Conservation (phyloP, 1,284 basidiomycete species). For the Boletus semigastroideus region DNA sequence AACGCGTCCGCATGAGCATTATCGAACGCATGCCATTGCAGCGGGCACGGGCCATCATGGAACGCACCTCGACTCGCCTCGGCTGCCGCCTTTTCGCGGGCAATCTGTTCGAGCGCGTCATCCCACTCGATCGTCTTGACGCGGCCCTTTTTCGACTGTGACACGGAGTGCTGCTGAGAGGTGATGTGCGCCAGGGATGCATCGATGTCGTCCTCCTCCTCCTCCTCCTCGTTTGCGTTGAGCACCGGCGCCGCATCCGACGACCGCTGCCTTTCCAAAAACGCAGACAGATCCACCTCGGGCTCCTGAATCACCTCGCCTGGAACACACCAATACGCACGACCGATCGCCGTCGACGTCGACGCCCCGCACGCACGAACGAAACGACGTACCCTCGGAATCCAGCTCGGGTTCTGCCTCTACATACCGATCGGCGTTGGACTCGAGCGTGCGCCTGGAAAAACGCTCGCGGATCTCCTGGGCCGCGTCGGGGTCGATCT, state of each 20-base stretch:
- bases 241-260: conserved; percentile 31
- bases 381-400: conserved; percentile 52
- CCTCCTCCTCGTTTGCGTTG: conserved; percentile 18
- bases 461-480: conserved; percentile 52
- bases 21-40: not conserved
- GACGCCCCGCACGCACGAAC: too few species aligned
- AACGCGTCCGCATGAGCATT: not conserved
- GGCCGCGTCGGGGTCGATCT: conserved; percentile 47
- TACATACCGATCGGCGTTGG: conserved; percentile 69
- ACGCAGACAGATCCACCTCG: conserved; percentile 67
- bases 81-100: conserved; percentile 64
- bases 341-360: too few species aligned
- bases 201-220: conserved; percentile 65
- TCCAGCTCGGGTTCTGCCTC: conserved; percentile 65
- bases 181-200: conserved; percentile 53
- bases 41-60: not conserved
- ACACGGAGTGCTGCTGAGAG: conserved; percentile 26
- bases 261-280: conserved; percentile 61
- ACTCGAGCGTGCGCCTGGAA: conserved; percentile 54
- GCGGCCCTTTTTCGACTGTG: conserved; percentile 55
- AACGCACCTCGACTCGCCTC: conserved; percentile 68
- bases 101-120: conserved; percentile 59
- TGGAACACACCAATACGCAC: conserved; percentile 24
- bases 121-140: conserved; percentile 67
- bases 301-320: conserved; percentile 68